A percentile compares a stretch with the other conserved stretches of the same genome.
Conservation (phyloP, 345 rosid genomes). For the Rhodamnia rubescens region DNA sequence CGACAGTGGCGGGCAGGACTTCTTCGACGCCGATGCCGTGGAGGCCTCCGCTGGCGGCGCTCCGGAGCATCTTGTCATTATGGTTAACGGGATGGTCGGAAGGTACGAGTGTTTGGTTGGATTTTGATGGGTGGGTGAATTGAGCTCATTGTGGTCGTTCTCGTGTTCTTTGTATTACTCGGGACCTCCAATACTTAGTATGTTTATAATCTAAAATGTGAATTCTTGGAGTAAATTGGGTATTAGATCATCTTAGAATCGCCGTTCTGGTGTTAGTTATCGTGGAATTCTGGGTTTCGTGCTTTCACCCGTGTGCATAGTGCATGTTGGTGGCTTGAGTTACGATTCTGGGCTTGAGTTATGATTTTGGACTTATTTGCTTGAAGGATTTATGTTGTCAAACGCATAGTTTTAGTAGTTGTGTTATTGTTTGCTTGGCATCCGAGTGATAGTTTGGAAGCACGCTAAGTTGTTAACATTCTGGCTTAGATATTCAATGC, state of each 20-base stretch:
- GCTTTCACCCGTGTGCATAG: not conserved
- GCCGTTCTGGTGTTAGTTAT: not conserved
- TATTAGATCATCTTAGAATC: not conserved
- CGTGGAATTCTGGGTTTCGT: not conserved
- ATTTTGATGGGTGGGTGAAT: not conserved
- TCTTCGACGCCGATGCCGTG: conserved; percentile 28
- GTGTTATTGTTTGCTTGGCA: not conserved
- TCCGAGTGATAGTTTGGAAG: not conserved
- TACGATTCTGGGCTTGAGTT: not conserved
- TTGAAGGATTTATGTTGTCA: not conserved
- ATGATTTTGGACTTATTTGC: not conserved
- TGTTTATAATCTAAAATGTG: not conserved
- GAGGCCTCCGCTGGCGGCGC: conserved; percentile 7
- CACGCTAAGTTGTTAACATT: not conserved
- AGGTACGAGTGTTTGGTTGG: conserved; percentile 25
- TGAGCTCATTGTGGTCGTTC: not conserved
- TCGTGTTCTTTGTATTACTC: not conserved
- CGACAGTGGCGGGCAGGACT: conserved; percentile 57
- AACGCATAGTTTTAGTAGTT: not conserved
- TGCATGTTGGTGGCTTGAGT: not conserved
- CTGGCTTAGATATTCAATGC: not conserved
- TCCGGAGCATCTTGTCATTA: conserved; percentile 69
- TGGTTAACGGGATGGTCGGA: conserved; percentile 81
- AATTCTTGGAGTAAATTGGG: not conserved
- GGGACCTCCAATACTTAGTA: not conserved